Percentiles rank a stretch among this genome's conserved stretches.
Conservation (phyloP, 176 grass and related monocot species). For the Panicum miliaceum region DNA sequence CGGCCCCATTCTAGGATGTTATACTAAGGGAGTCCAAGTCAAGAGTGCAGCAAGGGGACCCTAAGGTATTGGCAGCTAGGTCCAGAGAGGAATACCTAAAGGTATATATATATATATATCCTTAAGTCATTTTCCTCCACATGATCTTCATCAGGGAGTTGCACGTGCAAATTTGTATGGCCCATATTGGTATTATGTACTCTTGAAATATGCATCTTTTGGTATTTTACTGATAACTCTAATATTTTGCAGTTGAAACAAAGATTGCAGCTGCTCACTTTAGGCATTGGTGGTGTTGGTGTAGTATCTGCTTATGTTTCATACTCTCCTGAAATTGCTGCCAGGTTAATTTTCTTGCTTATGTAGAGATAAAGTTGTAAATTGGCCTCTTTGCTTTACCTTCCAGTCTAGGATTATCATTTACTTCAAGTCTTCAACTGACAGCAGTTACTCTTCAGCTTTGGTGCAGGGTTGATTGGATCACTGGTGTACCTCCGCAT, state of each 20-base stretch:
- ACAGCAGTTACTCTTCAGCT: conserved; percentile 61
- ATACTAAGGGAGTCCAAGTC: conserved; percentile 84
- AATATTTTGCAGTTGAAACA: conserved; percentile 79
- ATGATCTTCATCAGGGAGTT: background rate
- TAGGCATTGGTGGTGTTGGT: conserved; percentile 82
- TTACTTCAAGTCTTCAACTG: conserved; percentile 32
- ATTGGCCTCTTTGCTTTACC: background rate
- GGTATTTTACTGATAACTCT: background rate
- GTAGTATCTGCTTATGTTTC: conserved; percentile 87
- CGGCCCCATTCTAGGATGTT: conserved; percentile 65
- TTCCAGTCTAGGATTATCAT: background rate
- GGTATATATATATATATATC: conserved; percentile 63
- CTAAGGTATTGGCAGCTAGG: conserved; percentile 69
- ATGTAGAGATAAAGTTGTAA: conserved; percentile 13
- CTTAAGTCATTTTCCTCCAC: conserved; percentile 6
- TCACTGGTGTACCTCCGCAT: conserved; percentile 89
- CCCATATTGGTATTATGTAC: background rate
- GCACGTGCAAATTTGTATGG: background rate
- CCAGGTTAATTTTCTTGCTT: conserved; percentile 43
- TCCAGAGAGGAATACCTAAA: conserved; percentile 73
- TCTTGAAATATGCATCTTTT: conserved; percentile 15
- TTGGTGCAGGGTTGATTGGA: conserved; percentile 84
- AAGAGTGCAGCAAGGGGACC: conserved; percentile 67
- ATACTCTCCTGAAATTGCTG: conserved; percentile 91
- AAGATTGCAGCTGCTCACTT: conserved; percentile 77